Base-by-base conservation (phyloP, 2,329 filamentous ascomycete genomes). In the Ophiocordyceps sinensis region DNA sequence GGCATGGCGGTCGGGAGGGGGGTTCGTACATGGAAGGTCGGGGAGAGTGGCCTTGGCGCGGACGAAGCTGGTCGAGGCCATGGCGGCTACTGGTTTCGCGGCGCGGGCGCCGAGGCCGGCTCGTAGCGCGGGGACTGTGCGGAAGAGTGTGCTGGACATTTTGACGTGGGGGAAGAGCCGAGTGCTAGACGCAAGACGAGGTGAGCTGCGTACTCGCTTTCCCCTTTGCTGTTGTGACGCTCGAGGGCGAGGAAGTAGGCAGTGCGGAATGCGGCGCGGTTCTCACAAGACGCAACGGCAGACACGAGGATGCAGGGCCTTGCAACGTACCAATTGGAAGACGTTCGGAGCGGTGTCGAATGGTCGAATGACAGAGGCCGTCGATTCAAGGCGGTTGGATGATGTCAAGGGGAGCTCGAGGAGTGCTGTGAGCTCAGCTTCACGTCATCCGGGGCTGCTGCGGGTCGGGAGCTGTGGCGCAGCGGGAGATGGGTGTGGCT, bases 41-140 rank as follows among this genome's bases (percentile, higher is more conserved):
- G 91, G 91, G 35, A 98, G 82, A 35, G 88, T 94, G 40, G 85
- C 89, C 72, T 95, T 95, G 66, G 77, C 79, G 55, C 87, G 80
- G 52, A 81, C 73, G 56, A 93, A 93, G 59, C 75, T 82, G 53
- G 80, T 81, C 62, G 77, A 77, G 49, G 81, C 77, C 56, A 84
- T 68, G 56, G 79, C 75, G 53, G 76, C 72, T 43, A 70, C 64
- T 47, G 73, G 71, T 59, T 74, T 76, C 44, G 76, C 68, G 55
- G 76, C 74, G 54, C 72, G 67, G 50, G 80, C 74, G 55, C 84
- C 77, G 47, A 89, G 71, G 54, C 81, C 80, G 49, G 80, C 74
- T 62, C 85, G 83, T 47, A 71, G 64, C 53, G 78, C 70, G 52
- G 77, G 72, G 47, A 75, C 73, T 50, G 77, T 77, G 57, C 85